Conservation (phyloP, 805 yeast genomes). For the Wickerhamomyces strasburgensis region DNA sequence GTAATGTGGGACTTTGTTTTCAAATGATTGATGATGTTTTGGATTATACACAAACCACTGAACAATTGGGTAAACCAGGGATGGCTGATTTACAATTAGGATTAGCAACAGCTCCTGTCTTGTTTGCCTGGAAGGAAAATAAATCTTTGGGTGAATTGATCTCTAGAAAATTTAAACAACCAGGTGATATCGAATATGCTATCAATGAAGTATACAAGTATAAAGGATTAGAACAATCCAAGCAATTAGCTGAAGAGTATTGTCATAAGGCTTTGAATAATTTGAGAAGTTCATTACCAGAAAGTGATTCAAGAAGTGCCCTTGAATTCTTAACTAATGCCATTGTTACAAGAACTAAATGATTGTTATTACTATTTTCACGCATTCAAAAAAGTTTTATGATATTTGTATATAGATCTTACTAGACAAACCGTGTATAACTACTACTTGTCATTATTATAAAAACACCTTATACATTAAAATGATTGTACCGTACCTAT, state of each 20-base stretch:
- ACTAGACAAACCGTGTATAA: too few relatives aligned
- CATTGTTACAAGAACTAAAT: slow-evolving; percentile 76
- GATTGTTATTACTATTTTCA: too few relatives aligned
- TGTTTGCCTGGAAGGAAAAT: slow-evolving; percentile 87
- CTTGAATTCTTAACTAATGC: slow-evolving; percentile 79
- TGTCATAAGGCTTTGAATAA: slow-evolving; percentile 71
- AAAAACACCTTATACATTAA: neutral
- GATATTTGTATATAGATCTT: too few relatives aligned
- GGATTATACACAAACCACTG: slow-evolving; percentile 86
- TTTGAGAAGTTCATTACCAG: slow-evolving; percentile 65
- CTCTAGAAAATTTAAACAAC: slow-evolving; percentile 70
- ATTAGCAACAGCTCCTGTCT: slow-evolving; percentile 92
- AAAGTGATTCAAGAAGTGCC: slow-evolving; percentile 85
- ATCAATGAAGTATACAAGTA: slow-evolving; percentile 64
- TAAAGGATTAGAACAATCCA: slow-evolving; percentile 73
- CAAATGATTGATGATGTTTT: slow-evolving; percentile 95
- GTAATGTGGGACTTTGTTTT: slow-evolving; percentile 91
- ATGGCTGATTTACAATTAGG: slow-evolving; percentile 94
- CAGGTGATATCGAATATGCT: slow-evolving; percentile 85
- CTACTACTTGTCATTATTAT: too few relatives aligned
- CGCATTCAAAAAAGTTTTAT: too few relatives aligned
- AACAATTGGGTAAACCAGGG: slow-evolving; percentile 87
- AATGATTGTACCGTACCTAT: too few relatives aligned
- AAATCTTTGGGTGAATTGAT: slow-evolving; percentile 84
- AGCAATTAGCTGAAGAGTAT: slow-evolving; percentile 70